Evolutionary conservation across 345 rosid genomes (phyloP).

Genomic region (Hevea brasiliensis): DNA sequence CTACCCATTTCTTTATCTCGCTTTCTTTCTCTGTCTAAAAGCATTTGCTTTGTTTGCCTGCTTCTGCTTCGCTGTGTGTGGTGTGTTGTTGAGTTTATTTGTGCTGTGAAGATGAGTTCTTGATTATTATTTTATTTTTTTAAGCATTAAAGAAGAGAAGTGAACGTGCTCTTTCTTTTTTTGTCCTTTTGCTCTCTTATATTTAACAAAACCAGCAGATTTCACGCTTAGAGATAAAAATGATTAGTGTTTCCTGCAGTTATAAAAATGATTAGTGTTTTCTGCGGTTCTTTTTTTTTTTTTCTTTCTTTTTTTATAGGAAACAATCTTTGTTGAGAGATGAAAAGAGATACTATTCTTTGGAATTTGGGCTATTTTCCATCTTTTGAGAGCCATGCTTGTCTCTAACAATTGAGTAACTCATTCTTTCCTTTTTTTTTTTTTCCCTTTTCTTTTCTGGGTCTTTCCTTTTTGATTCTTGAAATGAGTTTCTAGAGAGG

Average conservation of each 20-base stretch:
- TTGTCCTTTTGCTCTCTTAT: background rate
- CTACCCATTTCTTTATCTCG: background rate
- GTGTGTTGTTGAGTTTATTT: conserved; percentile 27
- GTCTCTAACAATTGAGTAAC: conserved; percentile 35
- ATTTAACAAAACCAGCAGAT: background rate
- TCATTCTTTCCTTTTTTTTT: background rate
- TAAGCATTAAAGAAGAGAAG: conserved; percentile 32
- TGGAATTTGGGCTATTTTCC: conserved; percentile 68
- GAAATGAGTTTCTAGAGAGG: conserved; percentile 4
- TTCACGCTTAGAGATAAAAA: conserved; percentile 45
- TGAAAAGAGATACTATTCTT: conserved; percentile 28
- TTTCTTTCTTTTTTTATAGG: background rate
- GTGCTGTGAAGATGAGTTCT: background rate
- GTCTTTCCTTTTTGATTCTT: conserved; percentile 22
- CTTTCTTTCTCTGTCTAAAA: conserved; percentile 3
- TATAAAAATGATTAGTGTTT: conserved; percentile 52
- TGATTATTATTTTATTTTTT: conserved; percentile 10
- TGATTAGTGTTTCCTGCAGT: conserved; percentile 39
- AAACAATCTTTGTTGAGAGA: background rate
- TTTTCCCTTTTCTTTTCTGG: conserved; percentile 10
- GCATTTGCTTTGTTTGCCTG: conserved; percentile 34
- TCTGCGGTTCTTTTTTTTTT: conserved; percentile 19
- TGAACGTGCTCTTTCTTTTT: conserved; percentile 49
- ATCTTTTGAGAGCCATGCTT: conserved; percentile 81
- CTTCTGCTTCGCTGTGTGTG: conserved; percentile 44